Evolutionary conservation across 140 eudicot genomes (phyloP).

Genomic region (Anethum foeniculum): DNA sequence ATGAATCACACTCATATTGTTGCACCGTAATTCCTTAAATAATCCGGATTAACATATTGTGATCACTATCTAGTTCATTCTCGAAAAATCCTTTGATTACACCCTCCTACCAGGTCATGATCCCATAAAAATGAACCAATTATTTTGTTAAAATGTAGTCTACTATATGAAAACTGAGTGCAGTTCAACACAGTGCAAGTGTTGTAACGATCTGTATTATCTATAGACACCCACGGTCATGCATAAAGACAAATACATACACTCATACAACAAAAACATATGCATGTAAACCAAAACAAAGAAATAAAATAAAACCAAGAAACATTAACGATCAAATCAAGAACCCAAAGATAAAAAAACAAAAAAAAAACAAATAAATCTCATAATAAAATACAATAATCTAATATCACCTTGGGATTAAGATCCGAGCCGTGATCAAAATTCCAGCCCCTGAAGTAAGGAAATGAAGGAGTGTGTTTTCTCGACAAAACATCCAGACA

Average conservation of each 20-base stretch:
- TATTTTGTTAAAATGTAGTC: background rate
- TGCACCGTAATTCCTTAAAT: background rate
- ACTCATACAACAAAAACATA: background rate
- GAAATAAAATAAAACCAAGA: background rate
- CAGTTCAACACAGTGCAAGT: background rate
- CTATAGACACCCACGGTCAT: background rate
- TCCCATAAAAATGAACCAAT: background rate
- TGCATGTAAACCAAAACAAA: constrained; percentile 2
- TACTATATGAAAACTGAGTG: background rate
- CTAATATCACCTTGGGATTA: constrained; percentile 60
- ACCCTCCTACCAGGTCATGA: background rate
- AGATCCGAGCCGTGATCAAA: constrained; percentile 49
- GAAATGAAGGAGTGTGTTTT: constrained; percentile 46
- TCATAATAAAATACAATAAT: background rate
- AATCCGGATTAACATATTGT: background rate
- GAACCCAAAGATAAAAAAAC: background rate
- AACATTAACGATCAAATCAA: background rate
- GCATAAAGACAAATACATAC: background rate
- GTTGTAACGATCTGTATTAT: background rate
- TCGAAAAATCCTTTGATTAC: background rate
- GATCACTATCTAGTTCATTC: background rate
- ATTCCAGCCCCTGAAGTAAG: constrained; percentile 72
- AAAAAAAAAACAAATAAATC: too few species aligned
- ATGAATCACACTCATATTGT: background rate
- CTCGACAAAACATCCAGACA: constrained; percentile 48